Base-by-base conservation (phyloP, 805 yeast genomes). In the Ogataea naganishii region DNA sequence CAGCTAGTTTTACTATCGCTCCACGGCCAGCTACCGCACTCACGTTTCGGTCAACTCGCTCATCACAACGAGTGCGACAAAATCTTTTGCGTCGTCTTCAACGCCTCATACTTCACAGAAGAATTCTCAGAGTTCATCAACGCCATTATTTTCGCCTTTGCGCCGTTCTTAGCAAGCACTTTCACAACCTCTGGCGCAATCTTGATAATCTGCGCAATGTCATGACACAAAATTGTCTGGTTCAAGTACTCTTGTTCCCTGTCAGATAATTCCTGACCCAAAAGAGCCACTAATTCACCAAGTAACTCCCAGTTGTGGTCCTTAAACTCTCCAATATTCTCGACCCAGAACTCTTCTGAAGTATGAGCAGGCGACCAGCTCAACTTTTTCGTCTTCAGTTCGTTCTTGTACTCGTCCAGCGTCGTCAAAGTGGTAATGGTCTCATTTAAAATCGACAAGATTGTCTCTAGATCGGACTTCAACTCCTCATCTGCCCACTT, bases 401-500 rank as follows among this genome's bases (percentile, higher is more conserved):
- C 97, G 27, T 84, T 75, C 45, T 72, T 64, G 53, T 89, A 92
- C 53, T 88, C 96, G 49, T 92, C 97, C 53, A 89, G 83, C 1
- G 95, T 85, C 4, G 96, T 80, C 62, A 92, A 71, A 41, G 72
- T 75, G 28, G 77, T 71, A 37, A 80, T 86, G 28, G 84, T 79
- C 18, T 75, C 80, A 38, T 74, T 75, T 40, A 89, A 67, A n/a
- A 64, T 62, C 20, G 65, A 72, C 34, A 66, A 60, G 40, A 92
- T 62, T 19, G 58, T 51, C 14, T 60, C 63, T 42, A 92, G 69
- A 52, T 86, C 96, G 13, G 62, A 63, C 27, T 81, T 72, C 44
- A 92, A 70, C 53, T 92, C 98, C 38, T 84, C 92, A 53, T 92
- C 98, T 5, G 94, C 80, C 79, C 95, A 88, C 57, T 92, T 92